phyloP scores from a whole-genome alignment of 2,329 filamentous ascomycete genomes.

The Trichoderma lentiforme region DNA sequence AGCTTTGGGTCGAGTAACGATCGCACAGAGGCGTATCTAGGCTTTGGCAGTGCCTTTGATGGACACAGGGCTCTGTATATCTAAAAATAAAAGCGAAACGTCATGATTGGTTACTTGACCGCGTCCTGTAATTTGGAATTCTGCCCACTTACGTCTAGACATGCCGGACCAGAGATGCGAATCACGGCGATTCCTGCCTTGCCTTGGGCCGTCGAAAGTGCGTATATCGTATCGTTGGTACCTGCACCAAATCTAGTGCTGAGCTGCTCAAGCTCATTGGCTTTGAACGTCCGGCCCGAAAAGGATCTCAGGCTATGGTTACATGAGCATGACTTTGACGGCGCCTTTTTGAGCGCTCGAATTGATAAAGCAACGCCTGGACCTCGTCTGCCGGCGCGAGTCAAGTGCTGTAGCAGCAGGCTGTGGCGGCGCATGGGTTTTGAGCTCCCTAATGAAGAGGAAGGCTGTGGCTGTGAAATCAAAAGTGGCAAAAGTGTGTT shows the following conservation, averaged over 20 bases:
- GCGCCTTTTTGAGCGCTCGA: neutral
- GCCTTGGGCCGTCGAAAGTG: constrained; percentile 81
- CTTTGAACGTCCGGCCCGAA: neutral
- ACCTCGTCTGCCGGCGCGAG: constrained; percentile 17
- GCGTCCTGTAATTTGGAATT: neutral
- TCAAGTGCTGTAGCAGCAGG: constrained; percentile 23
- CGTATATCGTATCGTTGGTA: constrained; percentile 72
- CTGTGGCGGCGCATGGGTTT: constrained; percentile 27
- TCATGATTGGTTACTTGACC: constrained; percentile 5
- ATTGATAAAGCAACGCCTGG: neutral
- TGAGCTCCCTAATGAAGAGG: neutral
- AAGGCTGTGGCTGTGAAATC: neutral
- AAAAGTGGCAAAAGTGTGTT: neutral
- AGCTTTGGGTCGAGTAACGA: constrained; percentile 59
- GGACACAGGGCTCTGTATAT: constrained; percentile 53
- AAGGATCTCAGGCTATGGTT: neutral
- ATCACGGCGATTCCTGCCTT: constrained; percentile 88
- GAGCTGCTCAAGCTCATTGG: neutral
- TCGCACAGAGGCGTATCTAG: constrained; percentile 66
- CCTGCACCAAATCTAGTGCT: constrained; percentile 21
- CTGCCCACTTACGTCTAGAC: constrained; percentile 54
- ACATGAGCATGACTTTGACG: neutral
- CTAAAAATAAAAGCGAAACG: constrained; percentile 29
- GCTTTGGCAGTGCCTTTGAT: constrained; percentile 40
- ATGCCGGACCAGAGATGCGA: constrained; percentile 77